A percentile compares a stretch with the other conserved stretches of the same genome.
Conservation (phyloP, 1,139 yeast species). For the Candida smagusa region DNA sequence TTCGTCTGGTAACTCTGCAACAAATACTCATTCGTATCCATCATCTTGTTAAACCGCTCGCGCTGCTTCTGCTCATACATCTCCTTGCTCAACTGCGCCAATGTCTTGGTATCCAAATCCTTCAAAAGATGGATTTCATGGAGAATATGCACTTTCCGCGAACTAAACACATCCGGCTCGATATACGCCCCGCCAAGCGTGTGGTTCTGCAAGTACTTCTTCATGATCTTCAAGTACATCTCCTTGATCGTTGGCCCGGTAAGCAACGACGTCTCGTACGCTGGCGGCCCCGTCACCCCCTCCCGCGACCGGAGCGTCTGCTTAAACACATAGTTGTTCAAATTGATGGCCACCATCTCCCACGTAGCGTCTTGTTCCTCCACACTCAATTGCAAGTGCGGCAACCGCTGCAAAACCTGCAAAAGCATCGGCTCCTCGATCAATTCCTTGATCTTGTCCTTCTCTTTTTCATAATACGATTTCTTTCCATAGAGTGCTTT, state of each 20-base stretch:
- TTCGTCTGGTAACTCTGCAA: constrained; percentile 2
- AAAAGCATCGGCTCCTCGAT: constrained; percentile 30
- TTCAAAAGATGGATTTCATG: constrained; percentile 24
- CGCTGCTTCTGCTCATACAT: constrained; percentile 17
- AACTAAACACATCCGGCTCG: background rate
- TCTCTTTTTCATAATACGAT: constrained; percentile 31
- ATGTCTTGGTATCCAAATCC: constrained; percentile 22
- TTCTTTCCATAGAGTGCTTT: constrained; percentile 9
- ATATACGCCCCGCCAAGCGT: background rate
- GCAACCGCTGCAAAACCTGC: constrained; percentile 28
- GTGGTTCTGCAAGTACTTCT: background rate
- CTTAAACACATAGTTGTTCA: constrained; percentile 22
- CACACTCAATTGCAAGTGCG: constrained; percentile 29
- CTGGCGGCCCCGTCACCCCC: background rate
- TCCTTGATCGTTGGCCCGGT: constrained; percentile 29
- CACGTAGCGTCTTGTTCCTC: constrained; percentile 28
- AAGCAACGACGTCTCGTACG: constrained; percentile 28
- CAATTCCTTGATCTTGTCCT: constrained; percentile 21
- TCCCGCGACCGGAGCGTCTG: constrained; percentile 7
- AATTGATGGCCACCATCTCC: constrained; percentile 36
- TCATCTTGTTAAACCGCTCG: constrained; percentile 3
- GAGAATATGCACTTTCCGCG: constrained; percentile 14
- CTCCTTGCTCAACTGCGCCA: constrained; percentile 25
- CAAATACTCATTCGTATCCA: constrained; percentile 4
- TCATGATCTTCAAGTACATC: constrained; percentile 16